Conservation (phyloP, 805 yeast species). For the Myxozyma neotropica region DNA sequence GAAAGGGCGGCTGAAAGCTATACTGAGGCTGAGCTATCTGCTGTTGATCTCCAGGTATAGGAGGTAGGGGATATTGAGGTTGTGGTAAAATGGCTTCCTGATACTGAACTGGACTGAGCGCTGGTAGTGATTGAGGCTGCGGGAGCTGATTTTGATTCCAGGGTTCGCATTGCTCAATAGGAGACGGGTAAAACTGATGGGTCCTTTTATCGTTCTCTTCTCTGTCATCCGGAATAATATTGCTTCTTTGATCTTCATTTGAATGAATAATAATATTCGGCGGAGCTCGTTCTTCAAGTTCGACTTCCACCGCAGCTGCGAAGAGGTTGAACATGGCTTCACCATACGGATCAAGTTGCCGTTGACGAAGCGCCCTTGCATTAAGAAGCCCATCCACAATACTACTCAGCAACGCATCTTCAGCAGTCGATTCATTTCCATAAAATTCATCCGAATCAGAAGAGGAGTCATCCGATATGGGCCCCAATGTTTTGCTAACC, state of each 20-base stretch:
- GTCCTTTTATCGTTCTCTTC: not conserved
- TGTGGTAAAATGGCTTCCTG: not conserved
- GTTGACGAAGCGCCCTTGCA: not conserved
- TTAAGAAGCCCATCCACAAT: constrained; percentile 8
- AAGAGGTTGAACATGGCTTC: constrained; percentile 4
- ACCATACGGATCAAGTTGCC: not conserved
- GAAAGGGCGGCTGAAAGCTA: not conserved
- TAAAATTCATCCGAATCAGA: constrained; percentile 1
- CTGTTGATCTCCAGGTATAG: not conserved
- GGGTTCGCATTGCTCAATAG: not conserved
- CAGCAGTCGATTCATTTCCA: not conserved
- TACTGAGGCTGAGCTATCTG: not conserved
- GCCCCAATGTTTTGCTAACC: not conserved
- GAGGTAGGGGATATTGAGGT: no score
- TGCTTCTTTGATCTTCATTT: not conserved
- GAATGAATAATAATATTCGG: not conserved
- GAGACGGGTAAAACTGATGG: not conserved
- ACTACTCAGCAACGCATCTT: not conserved
- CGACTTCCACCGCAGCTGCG: constrained; percentile 7
- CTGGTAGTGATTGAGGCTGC: not conserved
- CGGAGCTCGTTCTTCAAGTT: not conserved
- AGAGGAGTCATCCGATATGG: constrained; percentile 2
- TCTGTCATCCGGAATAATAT: not conserved
- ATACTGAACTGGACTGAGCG: not conserved
- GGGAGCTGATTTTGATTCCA: not conserved